Base-by-base conservation (phyloP, 495 filamentous ascomycete species). In the Penicillium atrosanguineum region DNA sequence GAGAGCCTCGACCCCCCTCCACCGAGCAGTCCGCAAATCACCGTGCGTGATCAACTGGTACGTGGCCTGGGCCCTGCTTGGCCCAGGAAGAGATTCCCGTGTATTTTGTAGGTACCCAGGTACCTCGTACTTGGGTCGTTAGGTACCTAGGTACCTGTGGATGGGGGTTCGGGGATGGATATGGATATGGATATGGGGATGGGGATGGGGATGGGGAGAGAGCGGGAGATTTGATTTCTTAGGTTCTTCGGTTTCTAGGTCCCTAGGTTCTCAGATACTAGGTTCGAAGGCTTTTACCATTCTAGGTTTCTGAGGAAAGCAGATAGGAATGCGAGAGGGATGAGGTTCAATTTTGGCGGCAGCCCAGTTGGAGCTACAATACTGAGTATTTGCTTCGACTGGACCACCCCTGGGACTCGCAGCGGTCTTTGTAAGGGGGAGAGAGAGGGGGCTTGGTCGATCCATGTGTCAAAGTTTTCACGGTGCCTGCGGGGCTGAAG, bases 1-100 rank as follows among this genome's bases (percentile, higher is more conserved):
- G 61, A 55, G 62, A 68, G 68, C 66, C 65, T 67, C 66, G 66
- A 59, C 62, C 62, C 49, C 52, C 23, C 50, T 46, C 55, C 54
- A 49, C 44, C 46, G 20, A 15, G 39, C 25, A 45, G 51, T 62
- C 55, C 59, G 39, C 59, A 62, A 62, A 62, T 62, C 59, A 62
- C 21, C 29, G 31, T 34, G 31, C 31, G 31, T 14, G 31, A 1
- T 8, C 31, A 34, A 34, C 31, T 8, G 31, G 31, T 34, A 34
- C 31, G 31, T 34, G 31, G 31, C 9, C 31, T 34, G 31, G 31
- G 31, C 31, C 31, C 31, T 34, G 11, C 31, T 34, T 34, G 31
- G 31, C 31, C 31, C 11, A 39, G 37, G 37, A 39, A 11, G 37
- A 39, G 8, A 31, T 31, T 9, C 28, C 28, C 28, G 28, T 31